Conservation (phyloP, 306 rosid species). For the Amphicarpaea edgeworthii region DNA sequence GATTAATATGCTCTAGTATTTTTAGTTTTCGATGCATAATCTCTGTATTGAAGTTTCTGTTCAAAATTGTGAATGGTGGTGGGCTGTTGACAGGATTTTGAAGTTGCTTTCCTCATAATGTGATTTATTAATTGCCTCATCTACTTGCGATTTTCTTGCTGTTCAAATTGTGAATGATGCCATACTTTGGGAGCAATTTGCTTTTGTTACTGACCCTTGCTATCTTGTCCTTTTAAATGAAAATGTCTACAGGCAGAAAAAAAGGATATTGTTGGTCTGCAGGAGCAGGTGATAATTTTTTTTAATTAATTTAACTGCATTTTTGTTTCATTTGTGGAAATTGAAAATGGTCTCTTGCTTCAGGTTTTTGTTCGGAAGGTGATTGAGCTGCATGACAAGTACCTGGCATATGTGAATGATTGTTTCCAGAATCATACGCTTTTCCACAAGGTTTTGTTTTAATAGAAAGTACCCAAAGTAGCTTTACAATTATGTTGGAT, state of each 20-base stretch:
- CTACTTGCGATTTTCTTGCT: conserved; percentile 21
- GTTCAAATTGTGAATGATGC: conserved; percentile 21
- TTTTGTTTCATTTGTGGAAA: conserved; percentile 7
- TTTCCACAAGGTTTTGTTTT: conserved; percentile 92
- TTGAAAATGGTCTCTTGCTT: conserved; percentile 54
- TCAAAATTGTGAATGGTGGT: not conserved
- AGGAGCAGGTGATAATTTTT: conserved; percentile 70
- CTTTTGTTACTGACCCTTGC: conserved; percentile 41
- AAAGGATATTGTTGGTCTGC: conserved; percentile 73
- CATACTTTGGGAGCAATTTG: conserved; percentile 23
- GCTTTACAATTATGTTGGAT: conserved; percentile 21
- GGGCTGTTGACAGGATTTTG: conserved; percentile 15
- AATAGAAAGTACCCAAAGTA: conserved; percentile 14
- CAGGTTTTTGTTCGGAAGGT: conserved; percentile 88
- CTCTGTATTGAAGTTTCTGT: conserved; percentile 26
- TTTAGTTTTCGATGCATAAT: not conserved
- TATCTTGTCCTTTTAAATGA: conserved; percentile 35
- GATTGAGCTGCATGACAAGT: conserved; percentile 91
- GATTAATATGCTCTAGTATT: not conserved
- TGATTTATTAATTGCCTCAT: conserved; percentile 20
- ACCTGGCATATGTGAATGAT: conserved; percentile 78
- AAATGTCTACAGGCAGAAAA: conserved; percentile 79
- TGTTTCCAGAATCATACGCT: conserved; percentile 91
- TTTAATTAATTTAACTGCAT: not conserved
- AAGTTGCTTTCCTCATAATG: conserved; percentile 27